phyloP scores from a whole-genome alignment of 2,329 filamentous ascomycete genomes.

The Paramyrothecium roridum region DNA sequence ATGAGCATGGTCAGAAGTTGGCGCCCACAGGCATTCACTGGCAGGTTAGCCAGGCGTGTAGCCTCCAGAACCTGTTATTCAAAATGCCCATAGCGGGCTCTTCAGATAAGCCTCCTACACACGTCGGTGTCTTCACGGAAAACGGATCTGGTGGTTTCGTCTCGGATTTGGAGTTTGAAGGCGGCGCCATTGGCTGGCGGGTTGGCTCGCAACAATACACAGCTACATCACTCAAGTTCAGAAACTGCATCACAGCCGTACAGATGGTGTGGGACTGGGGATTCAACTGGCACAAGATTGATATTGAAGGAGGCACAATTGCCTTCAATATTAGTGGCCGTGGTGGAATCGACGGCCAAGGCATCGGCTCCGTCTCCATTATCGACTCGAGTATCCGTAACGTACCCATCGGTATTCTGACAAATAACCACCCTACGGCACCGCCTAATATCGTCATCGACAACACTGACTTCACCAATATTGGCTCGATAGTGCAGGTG shows the following conservation, averaged over 20 bases:
- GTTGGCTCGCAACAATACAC: constrained; percentile 57
- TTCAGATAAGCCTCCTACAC: constrained; percentile 9
- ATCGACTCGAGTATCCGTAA: constrained; percentile 7
- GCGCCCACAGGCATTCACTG: constrained; percentile 1
- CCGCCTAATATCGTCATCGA: not conserved
- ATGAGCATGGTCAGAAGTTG: constrained; percentile 13
- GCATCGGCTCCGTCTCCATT: constrained; percentile 2
- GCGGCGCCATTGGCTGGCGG: constrained; percentile 39
- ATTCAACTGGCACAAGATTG: constrained; percentile 45
- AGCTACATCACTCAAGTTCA: constrained; percentile 64
- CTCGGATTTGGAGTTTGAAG: constrained; percentile 61
- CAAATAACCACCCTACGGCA: constrained; percentile 40
- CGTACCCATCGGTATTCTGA: constrained; percentile 54
- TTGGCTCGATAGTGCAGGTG: too few relatives aligned
- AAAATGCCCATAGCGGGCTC: constrained; percentile 34
- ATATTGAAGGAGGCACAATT: constrained; percentile 5
- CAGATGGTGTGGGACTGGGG: constrained; percentile 73
- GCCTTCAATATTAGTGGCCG: constrained; percentile 7
- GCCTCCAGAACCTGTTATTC: constrained; percentile 46
- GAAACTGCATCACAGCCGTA: constrained; percentile 62
- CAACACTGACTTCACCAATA: not conserved
- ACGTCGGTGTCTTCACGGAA: constrained; percentile 18
- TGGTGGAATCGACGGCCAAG: not conserved
- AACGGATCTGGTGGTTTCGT: constrained; percentile 36
- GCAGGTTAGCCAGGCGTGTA: constrained; percentile 32